These are phyloP conservation scores for Leptodontidium sp. DNA, from an alignment of 2,329 filamentous ascomycete genomes.

Conservation along the genomic window DNA sequence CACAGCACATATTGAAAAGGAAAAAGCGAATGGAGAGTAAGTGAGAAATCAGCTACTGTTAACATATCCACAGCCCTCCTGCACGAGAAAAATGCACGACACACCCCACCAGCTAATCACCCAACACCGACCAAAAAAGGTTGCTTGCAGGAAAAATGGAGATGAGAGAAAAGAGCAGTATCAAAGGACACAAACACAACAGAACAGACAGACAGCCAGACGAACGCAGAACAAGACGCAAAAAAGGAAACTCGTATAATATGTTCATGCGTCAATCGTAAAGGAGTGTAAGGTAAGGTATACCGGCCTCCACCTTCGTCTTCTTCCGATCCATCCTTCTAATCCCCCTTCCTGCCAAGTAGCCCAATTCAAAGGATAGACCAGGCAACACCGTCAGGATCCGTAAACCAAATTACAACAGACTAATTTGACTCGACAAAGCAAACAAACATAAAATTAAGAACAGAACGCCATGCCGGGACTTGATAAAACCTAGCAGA, in stretches of 20 bases:
- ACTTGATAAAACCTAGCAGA: slow-evolving; percentile 9
- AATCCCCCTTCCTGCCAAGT: slow-evolving; percentile 1
- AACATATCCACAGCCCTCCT: not conserved
- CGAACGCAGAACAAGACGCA: slow-evolving; percentile 1
- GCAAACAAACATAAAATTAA: not conserved
- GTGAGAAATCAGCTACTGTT: not conserved
- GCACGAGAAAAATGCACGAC: slow-evolving; percentile 4
- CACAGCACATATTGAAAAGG: not conserved
- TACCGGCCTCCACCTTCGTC: slow-evolving; percentile 16
- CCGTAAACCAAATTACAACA: slow-evolving; percentile 28
- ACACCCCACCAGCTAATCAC: not conserved
- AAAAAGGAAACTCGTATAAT: slow-evolving; percentile 42
- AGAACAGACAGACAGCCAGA: slow-evolving; percentile 20
- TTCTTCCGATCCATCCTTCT: slow-evolving; percentile 19
- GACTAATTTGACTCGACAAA: slow-evolving; percentile 4
- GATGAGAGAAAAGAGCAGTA: not conserved
- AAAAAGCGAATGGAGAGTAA: not conserved
- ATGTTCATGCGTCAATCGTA: slow-evolving; percentile 43
- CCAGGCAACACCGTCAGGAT: slow-evolving; percentile 9
- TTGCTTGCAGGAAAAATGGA: not conserved
- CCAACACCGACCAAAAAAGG: not conserved
- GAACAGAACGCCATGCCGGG: slow-evolving; percentile 12
- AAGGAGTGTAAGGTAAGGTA: slow-evolving; percentile 39
- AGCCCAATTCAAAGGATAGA: slow-evolving; percentile 15
- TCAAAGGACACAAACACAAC: slow-evolving; percentile 11